Percentiles rank a stretch among this genome's conserved stretches.
These are phyloP conservation scores for Ochromonas danica DNA, from an alignment of 108 stramenopile genomes.

Conservation along the genomic window DNA sequence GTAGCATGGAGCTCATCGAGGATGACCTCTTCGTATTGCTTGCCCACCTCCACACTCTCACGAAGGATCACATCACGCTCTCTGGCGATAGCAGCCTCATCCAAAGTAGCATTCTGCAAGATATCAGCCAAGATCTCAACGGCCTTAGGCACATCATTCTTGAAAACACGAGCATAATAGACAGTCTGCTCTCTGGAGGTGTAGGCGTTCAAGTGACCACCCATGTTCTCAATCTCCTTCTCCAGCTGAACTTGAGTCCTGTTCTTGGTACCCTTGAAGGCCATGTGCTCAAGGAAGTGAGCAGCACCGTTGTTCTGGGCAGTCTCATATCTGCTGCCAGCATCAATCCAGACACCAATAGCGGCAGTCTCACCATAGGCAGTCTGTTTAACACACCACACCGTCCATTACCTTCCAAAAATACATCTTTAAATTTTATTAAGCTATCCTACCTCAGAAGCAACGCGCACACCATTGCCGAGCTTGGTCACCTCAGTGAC, in stretches of 20 bases:
- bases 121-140: slow-evolving; percentile 97
- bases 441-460: slow-evolving; percentile 44
- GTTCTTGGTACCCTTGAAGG: slow-evolving; percentile 87
- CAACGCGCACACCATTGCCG: slow-evolving; percentile 49
- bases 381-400: neutral
- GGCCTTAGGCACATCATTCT: slow-evolving; percentile 83
- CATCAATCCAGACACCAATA: slow-evolving; percentile 65
- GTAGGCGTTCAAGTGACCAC: slow-evolving; percentile 96
- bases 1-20: slow-evolving; percentile 97
- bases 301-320: slow-evolving; percentile 94
- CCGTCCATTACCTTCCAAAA: neutral
- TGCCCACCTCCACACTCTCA: slow-evolving; percentile 99
- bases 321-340: slow-evolving; percentile 87
- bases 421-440: neutral
- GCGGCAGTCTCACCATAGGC: slow-evolving; percentile 62
- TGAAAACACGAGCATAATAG: slow-evolving; percentile 98
- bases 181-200: slow-evolving; percentile 98
- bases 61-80: slow-evolving; percentile 97
- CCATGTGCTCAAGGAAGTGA: slow-evolving; percentile 99
- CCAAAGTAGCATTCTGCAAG: slow-evolving; percentile 79
- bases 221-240: slow-evolving; percentile 99
- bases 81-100: slow-evolving; percentile 76
- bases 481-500: slow-evolving; percentile 50
- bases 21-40: slow-evolving; percentile 94
- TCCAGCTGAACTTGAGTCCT: slow-evolving; percentile 91